A percentile compares a stretch with the other conserved stretches of the same genome.
These are phyloP conservation scores for Trypanosoma brucei DNA, from an alignment of 208 protist genomes.

Conservation along the genomic window DNA sequence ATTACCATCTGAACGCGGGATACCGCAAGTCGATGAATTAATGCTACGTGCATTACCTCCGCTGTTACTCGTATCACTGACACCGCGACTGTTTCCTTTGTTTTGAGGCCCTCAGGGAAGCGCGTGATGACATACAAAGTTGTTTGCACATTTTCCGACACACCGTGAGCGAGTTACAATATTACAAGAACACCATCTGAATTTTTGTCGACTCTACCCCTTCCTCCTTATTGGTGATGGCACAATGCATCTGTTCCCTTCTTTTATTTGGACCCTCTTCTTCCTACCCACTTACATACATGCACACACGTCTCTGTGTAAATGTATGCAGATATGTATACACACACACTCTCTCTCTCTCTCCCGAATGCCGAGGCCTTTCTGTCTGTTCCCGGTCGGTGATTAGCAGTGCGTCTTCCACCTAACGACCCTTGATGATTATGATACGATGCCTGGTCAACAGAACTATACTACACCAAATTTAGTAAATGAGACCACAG, in stretches of 20 bases:
- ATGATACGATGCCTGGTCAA: constrained; percentile 4
- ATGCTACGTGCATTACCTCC: constrained; percentile 27
- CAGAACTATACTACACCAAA: constrained; percentile 9
- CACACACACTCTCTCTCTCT: background rate
- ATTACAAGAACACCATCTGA: constrained; percentile 8
- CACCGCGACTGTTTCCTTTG: constrained; percentile 2
- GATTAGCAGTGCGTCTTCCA: constrained; percentile 6
- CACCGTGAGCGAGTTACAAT: constrained; percentile 9
- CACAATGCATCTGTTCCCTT: too few species aligned
- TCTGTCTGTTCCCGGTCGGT: background rate
- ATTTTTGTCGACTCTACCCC: background rate
- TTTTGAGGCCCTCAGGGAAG: background rate
- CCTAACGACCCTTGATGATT: constrained; percentile 8
- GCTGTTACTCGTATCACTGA: constrained; percentile 33
- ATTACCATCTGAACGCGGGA: constrained; percentile 17
- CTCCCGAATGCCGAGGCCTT: background rate
- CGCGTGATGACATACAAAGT: constrained; percentile 8
- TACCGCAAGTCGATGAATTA: constrained; percentile 14
- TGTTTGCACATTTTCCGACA: constrained; percentile 20
- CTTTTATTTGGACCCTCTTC: too few species aligned
- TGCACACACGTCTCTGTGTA: too few species aligned
- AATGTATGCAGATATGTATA: too few species aligned
- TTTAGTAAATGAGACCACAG: constrained; percentile 3
- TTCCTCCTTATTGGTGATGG: background rate
- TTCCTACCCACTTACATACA: too few species aligned